phyloP scores from a whole-genome alignment of 2,329 filamentous ascomycete species.

The Trichoderma atrobrunneum region DNA sequence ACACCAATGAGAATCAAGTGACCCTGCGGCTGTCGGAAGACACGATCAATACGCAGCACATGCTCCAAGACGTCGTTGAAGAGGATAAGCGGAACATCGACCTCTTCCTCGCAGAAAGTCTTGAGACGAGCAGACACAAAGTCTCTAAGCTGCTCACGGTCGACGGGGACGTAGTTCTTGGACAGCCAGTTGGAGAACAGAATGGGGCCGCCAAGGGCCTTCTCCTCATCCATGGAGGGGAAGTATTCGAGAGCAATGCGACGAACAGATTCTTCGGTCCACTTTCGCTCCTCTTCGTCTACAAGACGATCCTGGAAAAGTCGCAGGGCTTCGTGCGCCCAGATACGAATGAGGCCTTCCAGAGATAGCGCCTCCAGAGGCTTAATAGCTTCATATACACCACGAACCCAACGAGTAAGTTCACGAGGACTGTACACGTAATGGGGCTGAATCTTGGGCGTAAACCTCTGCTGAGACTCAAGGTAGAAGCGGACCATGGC shows the following conservation, averaged over 20 bases:
- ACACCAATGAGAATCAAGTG: conserved; percentile 98
- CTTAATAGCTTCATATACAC: conserved; percentile 93
- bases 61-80: conserved; percentile 99
- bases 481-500: conserved; percentile 97
- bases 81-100: conserved; percentile 96
- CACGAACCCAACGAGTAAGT: conserved; percentile 93
- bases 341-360: conserved; percentile 92
- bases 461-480: conserved; percentile 92
- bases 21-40: conserved; percentile 96
- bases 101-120: conserved; percentile 99
- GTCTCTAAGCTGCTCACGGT: conserved; percentile 89
- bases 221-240: conserved; percentile 88
- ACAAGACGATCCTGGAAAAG: conserved; percentile 98
- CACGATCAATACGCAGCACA: conserved; percentile 94
- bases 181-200: conserved; percentile 99
- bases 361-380: conserved; percentile 84
- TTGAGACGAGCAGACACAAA: conserved; percentile 96
- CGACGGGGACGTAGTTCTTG: conserved; percentile 96
- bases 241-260: conserved; percentile 88
- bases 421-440: conserved; percentile 99
- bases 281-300: conserved; percentile 86
- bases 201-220: conserved; percentile 87
- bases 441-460: conserved; percentile 93
- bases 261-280: conserved; percentile 86
- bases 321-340: conserved; percentile 94